phyloP scores from a whole-genome alignment of 257 asterid genomes.

The Capsicum pubescens region DNA sequence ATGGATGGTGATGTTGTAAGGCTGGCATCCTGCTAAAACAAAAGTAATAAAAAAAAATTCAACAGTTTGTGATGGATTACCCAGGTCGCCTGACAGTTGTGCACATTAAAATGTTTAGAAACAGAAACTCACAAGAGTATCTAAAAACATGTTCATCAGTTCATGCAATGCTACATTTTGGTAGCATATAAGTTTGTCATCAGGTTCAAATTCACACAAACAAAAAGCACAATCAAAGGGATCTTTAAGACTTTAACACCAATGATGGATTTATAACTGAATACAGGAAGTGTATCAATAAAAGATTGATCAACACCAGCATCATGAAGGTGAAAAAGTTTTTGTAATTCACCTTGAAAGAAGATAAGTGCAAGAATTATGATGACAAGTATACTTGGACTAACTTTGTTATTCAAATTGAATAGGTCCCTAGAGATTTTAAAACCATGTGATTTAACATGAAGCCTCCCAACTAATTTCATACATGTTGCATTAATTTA shows the following conservation, averaged over 20 bases:
- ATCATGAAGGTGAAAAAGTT: constrained; percentile 88
- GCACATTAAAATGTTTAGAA: no score
- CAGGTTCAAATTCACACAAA: constrained; percentile 82
- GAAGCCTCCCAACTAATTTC: no score
- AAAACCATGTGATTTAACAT: no score
- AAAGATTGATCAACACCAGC: constrained; percentile 97
- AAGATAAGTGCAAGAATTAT: constrained; percentile 80
- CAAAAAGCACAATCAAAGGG: constrained; percentile 98
- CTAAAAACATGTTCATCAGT: no score
- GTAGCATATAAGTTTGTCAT: constrained; percentile 76
- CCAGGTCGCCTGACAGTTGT: no score
- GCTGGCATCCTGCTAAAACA: no score
- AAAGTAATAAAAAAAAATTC: no score
- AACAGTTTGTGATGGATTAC: no score
- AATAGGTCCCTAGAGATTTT: no score
- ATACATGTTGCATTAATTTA: no score
- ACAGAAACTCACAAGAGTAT: no score
- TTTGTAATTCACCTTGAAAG: constrained; percentile 95
- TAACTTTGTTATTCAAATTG: constrained; percentile 65
- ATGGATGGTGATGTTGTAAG: no score
- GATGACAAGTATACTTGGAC: constrained; percentile 76
- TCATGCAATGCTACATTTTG: constrained; percentile 91
- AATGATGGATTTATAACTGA: constrained; percentile 76
- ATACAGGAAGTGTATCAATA: constrained; percentile 81
- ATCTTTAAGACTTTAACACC: constrained; percentile 83